Evolutionary conservation across 176 grass and related monocot species (phyloP).

Genomic region (Dactylis glomerata): DNA sequence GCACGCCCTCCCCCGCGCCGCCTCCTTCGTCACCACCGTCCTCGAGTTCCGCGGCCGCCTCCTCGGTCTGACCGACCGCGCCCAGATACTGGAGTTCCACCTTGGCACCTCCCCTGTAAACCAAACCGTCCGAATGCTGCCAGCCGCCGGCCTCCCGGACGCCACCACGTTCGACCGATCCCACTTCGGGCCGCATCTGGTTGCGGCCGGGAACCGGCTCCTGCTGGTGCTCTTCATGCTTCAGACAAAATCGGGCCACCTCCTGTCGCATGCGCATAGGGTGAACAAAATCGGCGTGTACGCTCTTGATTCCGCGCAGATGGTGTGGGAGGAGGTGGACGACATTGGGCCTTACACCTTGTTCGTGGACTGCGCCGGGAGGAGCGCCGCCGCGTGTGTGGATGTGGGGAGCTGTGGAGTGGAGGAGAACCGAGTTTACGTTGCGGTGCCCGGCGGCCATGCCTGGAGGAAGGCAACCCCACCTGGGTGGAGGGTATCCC

Average conservation of each 20-base stretch:
- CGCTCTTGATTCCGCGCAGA: conserved; percentile 30
- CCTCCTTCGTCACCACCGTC: conserved; percentile 29
- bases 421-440: conserved; percentile 33
- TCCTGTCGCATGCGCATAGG: background rate
- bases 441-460: background rate
- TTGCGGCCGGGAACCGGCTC: conserved; percentile 10
- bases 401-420: conserved; percentile 25
- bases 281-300: conserved; percentile 27
- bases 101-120: background rate
- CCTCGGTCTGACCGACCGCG: conserved; percentile 36
- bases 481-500: conserved; percentile 3
- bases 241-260: background rate
- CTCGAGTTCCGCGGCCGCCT: conserved; percentile 31
- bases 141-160: conserved; percentile 28
- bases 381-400: conserved; percentile 3
- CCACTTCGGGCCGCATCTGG: conserved; percentile 21
- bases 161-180: conserved; percentile 23
- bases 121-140: conserved; percentile 13
- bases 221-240: conserved; percentile 47
- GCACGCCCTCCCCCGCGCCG: conserved; percentile 30
- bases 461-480: conserved; percentile 13
- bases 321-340: conserved; percentile 40
- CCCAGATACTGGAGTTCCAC: conserved; percentile 40
- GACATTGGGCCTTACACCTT: conserved; percentile 36
- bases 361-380: conserved; percentile 29